phyloP scores from a whole-genome alignment of 495 filamentous ascomycete species.

The Penicillium cosmopolitanum region DNA sequence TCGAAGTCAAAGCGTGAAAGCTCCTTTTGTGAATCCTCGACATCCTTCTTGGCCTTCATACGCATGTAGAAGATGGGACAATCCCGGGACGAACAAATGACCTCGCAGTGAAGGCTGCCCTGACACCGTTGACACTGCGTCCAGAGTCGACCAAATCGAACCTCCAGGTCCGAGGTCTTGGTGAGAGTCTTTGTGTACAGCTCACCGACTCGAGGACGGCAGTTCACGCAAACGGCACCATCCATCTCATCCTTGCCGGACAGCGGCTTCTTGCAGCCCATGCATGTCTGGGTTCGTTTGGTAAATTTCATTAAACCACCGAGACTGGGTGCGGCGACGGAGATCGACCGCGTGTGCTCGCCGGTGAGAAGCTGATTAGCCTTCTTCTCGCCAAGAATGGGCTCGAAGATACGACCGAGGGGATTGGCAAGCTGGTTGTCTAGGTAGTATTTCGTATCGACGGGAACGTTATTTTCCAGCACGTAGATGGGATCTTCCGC shows the following conservation, averaged over 20 bases:
- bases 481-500: slow-evolving; percentile 97
- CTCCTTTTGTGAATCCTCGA: slow-evolving; percentile 93
- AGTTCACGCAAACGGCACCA: slow-evolving; percentile 87
- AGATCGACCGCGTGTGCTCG: slow-evolving; percentile 89
- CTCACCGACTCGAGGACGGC: slow-evolving; percentile 82
- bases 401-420: slow-evolving; percentile 93
- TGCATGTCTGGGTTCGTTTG: slow-evolving; percentile 95
- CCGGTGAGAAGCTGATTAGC: slow-evolving; percentile 80
- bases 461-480: slow-evolving; percentile 94
- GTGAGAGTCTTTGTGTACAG: slow-evolving; percentile 89
- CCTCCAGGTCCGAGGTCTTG: slow-evolving; percentile 88
- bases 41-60: slow-evolving; percentile 99
- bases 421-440: slow-evolving; percentile 98
- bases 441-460: slow-evolving; percentile 98
- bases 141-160: slow-evolving; percentile 91
- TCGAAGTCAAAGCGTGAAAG: slow-evolving; percentile 88
- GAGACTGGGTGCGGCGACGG: slow-evolving; percentile 83
- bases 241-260: slow-evolving; percentile 73
- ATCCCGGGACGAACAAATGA: slow-evolving; percentile 94
- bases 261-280: slow-evolving; percentile 98
- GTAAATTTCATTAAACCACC: slow-evolving; percentile 98
- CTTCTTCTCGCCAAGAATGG: slow-evolving; percentile 91
- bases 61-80: slow-evolving; percentile 99
- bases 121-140: slow-evolving; percentile 99
- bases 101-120: slow-evolving; percentile 95